Percentiles rank a stretch among this genome's conserved stretches.
These are phyloP conservation scores for Solanum sitiens DNA, from an alignment of 257 asterid species.

Conservation along the genomic window DNA sequence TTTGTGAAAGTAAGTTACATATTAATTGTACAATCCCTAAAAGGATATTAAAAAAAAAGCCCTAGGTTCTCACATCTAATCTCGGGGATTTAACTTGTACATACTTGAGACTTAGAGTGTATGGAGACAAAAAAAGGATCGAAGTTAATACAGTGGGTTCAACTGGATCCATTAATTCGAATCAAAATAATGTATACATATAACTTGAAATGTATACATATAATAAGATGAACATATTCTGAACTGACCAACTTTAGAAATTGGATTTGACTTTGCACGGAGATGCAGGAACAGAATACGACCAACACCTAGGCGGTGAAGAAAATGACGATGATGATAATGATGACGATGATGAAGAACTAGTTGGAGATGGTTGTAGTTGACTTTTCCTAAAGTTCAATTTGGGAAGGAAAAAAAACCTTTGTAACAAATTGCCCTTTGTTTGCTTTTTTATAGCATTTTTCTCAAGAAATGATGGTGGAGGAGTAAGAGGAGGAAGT, in stretches of 20 bases:
- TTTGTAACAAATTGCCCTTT: not conserved
- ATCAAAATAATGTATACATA: not conserved
- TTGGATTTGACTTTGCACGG: not conserved
- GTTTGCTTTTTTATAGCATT: not conserved
- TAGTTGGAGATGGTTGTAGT: not conserved
- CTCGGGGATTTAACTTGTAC: not conserved
- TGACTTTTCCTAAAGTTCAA: constrained; percentile 7
- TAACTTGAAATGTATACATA: not conserved
- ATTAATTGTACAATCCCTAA: not conserved
- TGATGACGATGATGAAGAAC: not conserved
- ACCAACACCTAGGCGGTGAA: constrained; percentile 5
- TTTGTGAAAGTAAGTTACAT: not conserved
- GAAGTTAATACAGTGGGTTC: not conserved
- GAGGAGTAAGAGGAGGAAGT: constrained; percentile 32
- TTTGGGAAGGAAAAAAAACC: constrained; percentile 6
- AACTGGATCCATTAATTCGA: not conserved
- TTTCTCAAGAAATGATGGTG: constrained; percentile 18
- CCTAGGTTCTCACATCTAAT: not conserved
- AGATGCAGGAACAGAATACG: constrained; percentile 14
- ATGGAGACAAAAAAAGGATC: not conserved
- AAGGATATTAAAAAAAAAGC: not conserved
- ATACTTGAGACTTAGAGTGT: not conserved
- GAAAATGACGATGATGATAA: not conserved
- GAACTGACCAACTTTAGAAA: not conserved
- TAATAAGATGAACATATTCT: not conserved